Percentiles rank a stretch among this genome's conserved stretches.
Evolutionary conservation across 164 flowering plant genomes (phyloP).

Genomic region (Vitis riparia): DNA sequence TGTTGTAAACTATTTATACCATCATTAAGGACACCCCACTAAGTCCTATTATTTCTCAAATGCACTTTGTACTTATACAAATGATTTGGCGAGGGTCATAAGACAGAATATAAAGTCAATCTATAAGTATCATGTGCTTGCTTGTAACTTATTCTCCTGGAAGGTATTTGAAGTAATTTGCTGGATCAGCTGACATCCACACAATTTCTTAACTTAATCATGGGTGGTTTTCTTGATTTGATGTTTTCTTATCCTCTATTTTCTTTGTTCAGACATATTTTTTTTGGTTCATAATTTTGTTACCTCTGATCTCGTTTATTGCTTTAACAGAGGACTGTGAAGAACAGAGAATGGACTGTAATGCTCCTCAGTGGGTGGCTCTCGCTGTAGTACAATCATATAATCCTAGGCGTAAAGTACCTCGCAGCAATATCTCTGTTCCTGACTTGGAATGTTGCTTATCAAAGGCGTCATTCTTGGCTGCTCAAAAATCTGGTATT

Average conservation of each 20-base stretch:
- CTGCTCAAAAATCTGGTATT: constrained; percentile 80
- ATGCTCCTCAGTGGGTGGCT: constrained; percentile 66
- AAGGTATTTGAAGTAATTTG: no score
- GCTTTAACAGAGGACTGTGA: constrained; percentile 41
- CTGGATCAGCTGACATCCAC: no score
- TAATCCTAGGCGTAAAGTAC: constrained; percentile 79
- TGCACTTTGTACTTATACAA: no score
- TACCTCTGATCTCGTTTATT: constrained; percentile 3
- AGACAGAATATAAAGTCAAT: no score
- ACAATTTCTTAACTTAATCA: no score
- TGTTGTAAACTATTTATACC: no score
- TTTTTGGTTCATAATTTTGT: not conserved
- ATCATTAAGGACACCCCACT: no score
- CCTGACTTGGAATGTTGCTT: constrained; percentile 75
- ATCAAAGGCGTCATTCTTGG: constrained; percentile 71
- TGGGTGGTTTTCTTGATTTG: no score
- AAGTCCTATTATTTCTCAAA: no score
- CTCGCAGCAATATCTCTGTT: constrained; percentile 73
- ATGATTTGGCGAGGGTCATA: no score
- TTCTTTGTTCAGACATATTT: not conserved
- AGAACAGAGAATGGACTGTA: constrained; percentile 16
- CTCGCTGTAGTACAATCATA: constrained; percentile 93
- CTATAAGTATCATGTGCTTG: no score
- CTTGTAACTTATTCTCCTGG: no score
- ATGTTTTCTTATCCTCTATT: not conserved